Evolutionary conservation across 2,329 filamentous ascomycete genomes (phyloP).

Genomic region (Aspergillus bombycis): DNA sequence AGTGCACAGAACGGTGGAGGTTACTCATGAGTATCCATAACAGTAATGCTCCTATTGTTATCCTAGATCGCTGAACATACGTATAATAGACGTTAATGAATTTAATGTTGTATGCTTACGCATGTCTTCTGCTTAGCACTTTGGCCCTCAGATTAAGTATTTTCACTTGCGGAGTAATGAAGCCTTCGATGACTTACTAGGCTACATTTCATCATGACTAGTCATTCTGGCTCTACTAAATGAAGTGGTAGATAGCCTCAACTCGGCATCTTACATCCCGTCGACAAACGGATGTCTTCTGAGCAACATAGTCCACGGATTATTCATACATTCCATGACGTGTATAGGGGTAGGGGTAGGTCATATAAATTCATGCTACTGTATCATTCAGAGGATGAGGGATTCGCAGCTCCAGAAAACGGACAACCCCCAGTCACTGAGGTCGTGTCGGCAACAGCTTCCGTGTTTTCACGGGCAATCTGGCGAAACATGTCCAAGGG

Average conservation of each 20-base stretch:
- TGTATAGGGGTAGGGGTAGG: not conserved
- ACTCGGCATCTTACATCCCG: not conserved
- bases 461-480: conserved; percentile 46
- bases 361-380: not conserved
- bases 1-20: not conserved
- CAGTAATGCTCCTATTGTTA: no score
- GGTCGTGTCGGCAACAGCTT: not conserved
- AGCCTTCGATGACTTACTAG: not conserved
- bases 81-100: not conserved
- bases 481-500: conserved; percentile 69
- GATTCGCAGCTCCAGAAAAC: conserved; percentile 2
- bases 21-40: not conserved
- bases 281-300: not conserved
- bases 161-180: no score
- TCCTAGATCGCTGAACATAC: not conserved
- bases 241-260: not conserved
- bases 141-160: no score
- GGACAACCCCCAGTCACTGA: conserved; percentile 10
- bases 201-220: not conserved
- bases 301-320: not conserved
- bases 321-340: not conserved
- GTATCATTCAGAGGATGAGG: not conserved
- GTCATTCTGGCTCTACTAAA: not conserved
- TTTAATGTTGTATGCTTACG: not conserved
- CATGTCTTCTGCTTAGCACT: not conserved